phyloP scores from a whole-genome alignment of 352 stramenopile species.

The Globisporangium polare region DNA sequence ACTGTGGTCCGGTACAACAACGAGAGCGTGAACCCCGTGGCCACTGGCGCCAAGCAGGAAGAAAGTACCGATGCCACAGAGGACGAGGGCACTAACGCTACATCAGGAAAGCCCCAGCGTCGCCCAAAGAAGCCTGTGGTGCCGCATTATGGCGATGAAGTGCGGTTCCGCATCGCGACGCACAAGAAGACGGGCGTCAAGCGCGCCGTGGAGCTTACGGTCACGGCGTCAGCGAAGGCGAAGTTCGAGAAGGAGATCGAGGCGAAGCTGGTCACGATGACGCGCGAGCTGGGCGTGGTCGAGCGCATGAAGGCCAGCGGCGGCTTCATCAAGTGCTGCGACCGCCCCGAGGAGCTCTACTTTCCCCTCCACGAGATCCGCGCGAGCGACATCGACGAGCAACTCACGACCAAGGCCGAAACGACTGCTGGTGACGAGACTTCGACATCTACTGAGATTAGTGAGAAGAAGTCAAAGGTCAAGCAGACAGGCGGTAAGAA shows the following conservation, averaged over 20 bases:
- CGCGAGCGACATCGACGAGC: conserved; percentile 16
- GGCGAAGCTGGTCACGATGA: conserved; percentile 50
- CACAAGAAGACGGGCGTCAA: conserved; percentile 63
- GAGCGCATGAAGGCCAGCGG: conserved; percentile 53
- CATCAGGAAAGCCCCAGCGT: conserved; percentile 11
- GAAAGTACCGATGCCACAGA: neutral
- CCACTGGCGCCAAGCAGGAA: conserved; percentile 4
- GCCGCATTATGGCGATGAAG: conserved; percentile 65
- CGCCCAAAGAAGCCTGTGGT: conserved; percentile 14
- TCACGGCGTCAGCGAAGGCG: conserved; percentile 51
- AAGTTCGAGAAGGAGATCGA: conserved; percentile 73
- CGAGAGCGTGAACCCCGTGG: conserved; percentile 32
- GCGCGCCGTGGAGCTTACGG: conserved; percentile 57
- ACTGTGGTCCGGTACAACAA: conserved; percentile 54
- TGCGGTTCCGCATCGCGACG: conserved; percentile 68
- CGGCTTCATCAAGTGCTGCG: conserved; percentile 71
- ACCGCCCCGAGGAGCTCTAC: conserved; percentile 62
- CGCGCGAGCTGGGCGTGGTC: conserved; percentile 56
- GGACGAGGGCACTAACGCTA: neutral
- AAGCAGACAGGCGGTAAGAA: conserved; percentile 15
- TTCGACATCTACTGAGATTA: neutral
- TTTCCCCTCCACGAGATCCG: conserved; percentile 70
- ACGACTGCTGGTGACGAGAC: neutral
- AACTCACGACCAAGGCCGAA: conserved; percentile 10
- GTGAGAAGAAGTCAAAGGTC: conserved; percentile 9